These are phyloP conservation scores for Trametes hirsuta DNA, from an alignment of 1,284 basidiomycete genomes.

Conservation along the genomic window DNA sequence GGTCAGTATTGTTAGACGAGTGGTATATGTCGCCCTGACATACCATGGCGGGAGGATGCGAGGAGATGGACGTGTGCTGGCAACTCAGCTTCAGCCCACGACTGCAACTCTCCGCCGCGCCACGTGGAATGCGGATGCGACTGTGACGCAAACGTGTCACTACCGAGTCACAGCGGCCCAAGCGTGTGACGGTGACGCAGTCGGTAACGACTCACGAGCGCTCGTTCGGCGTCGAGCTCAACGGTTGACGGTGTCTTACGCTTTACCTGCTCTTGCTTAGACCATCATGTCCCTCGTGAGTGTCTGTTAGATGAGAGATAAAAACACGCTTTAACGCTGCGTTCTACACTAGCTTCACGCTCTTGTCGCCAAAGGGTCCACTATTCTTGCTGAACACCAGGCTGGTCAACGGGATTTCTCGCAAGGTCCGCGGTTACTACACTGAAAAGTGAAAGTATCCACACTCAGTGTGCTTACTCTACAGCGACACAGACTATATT, in stretches of 20 bases:
- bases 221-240: neutral
- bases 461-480: neutral
- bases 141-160: neutral
- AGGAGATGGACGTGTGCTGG: conserved; percentile 34
- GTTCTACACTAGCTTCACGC: conserved; percentile 68
- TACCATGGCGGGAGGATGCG: conserved; percentile 34
- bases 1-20: neutral
- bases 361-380: conserved; percentile 80
- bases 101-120: conserved; percentile 6
- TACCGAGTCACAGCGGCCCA: neutral
- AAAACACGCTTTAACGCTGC: neutral
- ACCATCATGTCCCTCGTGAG: conserved; percentile 45
- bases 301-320: neutral
- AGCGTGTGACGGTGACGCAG: conserved; percentile 19
- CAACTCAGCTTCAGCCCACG: conserved; percentile 21
- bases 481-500: conserved; percentile 90
- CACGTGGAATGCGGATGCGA: conserved; percentile 25
- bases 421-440: conserved; percentile 56
- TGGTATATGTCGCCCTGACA: conserved; percentile 12
- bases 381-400: conserved; percentile 84
- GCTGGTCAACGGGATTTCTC: conserved; percentile 83
- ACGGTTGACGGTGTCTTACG: neutral
- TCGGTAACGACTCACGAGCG: conserved; percentile 13
- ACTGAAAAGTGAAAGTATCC: neutral
- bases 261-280: neutral